These are phyloP conservation scores for Penicillium angulare DNA, from an alignment of 495 filamentous ascomycete genomes.

Conservation along the genomic window DNA sequence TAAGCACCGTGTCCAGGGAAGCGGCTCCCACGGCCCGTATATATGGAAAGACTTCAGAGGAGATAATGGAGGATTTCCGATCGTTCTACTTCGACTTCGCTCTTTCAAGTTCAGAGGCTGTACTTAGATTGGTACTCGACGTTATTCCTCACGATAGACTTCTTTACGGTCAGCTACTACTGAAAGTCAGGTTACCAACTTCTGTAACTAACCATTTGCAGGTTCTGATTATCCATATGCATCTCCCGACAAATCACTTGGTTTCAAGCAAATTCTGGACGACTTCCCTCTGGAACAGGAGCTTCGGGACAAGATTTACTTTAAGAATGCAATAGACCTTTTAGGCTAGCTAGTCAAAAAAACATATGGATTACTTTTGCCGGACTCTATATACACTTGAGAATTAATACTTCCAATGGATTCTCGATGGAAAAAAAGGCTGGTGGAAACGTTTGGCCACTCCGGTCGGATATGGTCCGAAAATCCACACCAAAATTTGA, in stretches of 20 bases:
- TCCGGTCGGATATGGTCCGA: too few species aligned
- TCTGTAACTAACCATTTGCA: neutral
- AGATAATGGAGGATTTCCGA: constrained; percentile 33
- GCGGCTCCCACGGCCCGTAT: constrained; percentile 25
- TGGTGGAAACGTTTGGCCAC: too few species aligned
- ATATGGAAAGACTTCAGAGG: constrained; percentile 24
- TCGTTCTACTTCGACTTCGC: constrained; percentile 42
- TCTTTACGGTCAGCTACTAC: constrained; percentile 38
- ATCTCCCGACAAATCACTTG: neutral
- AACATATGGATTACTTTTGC: too few species aligned
- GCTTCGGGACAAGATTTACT: neutral
- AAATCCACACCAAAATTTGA: too few species aligned
- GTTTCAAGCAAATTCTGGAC: neutral
- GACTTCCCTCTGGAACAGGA: neutral
- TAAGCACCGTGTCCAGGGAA: constrained; percentile 16
- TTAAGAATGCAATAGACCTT: neutral
- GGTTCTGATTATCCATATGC: neutral
- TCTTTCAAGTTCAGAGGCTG: constrained; percentile 34
- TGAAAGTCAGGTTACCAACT: neutral
- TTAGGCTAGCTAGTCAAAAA: too few species aligned
- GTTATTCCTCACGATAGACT: constrained; percentile 43
- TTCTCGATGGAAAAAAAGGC: too few species aligned
- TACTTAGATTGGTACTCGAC: constrained; percentile 33
- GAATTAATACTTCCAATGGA: too few species aligned
- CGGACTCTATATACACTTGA: too few species aligned